phyloP scores from a whole-genome alignment of 129 eudicot species.

The Pittosporum tobira region DNA sequence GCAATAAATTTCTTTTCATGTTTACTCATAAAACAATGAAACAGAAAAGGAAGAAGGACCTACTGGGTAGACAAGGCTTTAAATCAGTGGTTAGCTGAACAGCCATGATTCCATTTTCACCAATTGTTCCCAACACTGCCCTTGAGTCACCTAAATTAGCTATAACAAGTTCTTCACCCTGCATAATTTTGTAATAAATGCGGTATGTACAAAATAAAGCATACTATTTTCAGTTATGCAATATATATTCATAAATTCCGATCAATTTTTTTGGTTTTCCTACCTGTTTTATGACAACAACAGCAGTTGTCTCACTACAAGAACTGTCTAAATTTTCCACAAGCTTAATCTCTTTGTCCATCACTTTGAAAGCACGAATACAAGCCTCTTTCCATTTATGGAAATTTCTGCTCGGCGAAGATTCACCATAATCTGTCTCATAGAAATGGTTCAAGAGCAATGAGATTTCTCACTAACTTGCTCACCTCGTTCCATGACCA shows the following conservation, averaged over 20 bases:
- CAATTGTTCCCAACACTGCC: constrained; percentile 66
- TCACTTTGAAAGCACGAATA: constrained; percentile 47
- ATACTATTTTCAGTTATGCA: too few species aligned
- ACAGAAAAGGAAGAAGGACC: constrained; percentile 23
- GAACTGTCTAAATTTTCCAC: constrained; percentile 50
- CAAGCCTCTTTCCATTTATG: constrained; percentile 64
- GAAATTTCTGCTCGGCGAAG: constrained; percentile 23
- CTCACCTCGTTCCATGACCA: constrained; percentile 84
- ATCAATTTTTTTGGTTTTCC: background rate
- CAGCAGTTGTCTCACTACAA: constrained; percentile 87
- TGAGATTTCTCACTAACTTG: constrained; percentile 50
- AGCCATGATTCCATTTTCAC: constrained; percentile 56
- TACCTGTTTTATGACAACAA: constrained; percentile 70
- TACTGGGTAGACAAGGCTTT: constrained; percentile 76
- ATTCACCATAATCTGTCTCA: constrained; percentile 33
- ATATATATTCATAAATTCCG: too few species aligned
- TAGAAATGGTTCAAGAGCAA: constrained; percentile 58
- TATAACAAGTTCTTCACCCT: constrained; percentile 53
- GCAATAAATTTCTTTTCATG: too few species aligned
- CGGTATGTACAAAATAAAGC: too few species aligned
- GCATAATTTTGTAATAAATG: background rate
- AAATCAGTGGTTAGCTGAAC: constrained; percentile 76
- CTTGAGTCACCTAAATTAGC: constrained; percentile 95
- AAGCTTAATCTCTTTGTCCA: constrained; percentile 73
- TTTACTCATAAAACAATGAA: too few species aligned